A percentile compares a stretch with the other conserved stretches of the same genome.
phyloP scores from a whole-genome alignment of 208 protist species.

The Leishmania gerbilli region DNA sequence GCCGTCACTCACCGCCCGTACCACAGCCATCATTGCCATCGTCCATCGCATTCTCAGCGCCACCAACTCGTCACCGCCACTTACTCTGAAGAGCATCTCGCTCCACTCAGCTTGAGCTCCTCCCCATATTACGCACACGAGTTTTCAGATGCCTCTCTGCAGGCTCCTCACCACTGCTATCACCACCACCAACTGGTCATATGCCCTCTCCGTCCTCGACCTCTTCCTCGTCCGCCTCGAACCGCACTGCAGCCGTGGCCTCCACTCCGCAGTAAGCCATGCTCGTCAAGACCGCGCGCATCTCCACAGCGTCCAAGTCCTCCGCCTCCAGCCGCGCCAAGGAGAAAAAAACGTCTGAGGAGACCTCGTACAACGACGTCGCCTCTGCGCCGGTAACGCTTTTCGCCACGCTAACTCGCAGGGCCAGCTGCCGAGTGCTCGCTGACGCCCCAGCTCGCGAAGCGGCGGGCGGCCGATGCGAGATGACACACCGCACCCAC shows the following conservation, averaged over 20 bases:
- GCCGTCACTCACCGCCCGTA: background rate
- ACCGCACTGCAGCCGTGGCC: constrained; percentile 24
- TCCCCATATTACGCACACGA: background rate
- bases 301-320: constrained; percentile 42
- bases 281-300: constrained; percentile 37
- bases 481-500: constrained; percentile 36
- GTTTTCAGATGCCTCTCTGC: background rate
- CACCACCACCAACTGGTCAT: constrained; percentile 1
- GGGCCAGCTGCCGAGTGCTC: constrained; percentile 29
- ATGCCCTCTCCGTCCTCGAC: background rate
- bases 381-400: background rate
- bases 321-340: constrained; percentile 32
- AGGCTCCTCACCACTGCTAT: background rate
- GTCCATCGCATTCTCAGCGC: background rate
- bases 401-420: constrained; percentile 22
- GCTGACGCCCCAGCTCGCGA: background rate
- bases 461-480: constrained; percentile 1
- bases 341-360: constrained; percentile 30
- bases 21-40: background rate
- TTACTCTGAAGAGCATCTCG: background rate
- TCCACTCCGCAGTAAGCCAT: constrained; percentile 35
- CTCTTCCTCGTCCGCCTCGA: constrained; percentile 20
- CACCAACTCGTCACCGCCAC: background rate
- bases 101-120: background rate
- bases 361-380: constrained; percentile 8